These are phyloP conservation scores for Pinus taeda DNA, from an alignment of 75 land plant genomes.

Conservation along the genomic window DNA sequence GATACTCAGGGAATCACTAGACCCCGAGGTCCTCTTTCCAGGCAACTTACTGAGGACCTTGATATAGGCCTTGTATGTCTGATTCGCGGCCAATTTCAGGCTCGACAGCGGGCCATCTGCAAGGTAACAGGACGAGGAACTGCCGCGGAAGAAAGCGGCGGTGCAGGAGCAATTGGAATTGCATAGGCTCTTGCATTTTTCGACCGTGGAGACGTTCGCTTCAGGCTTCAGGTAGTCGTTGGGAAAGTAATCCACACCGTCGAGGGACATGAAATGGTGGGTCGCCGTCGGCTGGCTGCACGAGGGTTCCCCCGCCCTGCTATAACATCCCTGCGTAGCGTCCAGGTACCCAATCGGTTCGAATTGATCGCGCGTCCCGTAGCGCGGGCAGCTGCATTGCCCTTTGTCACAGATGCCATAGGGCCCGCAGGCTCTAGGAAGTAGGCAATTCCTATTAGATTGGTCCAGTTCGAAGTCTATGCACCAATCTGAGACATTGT, in stretches of 20 bases:
- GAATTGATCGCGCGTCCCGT: too few species aligned
- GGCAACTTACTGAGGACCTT: background rate
- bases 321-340: too few species aligned
- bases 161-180: slow-evolving; percentile 3
- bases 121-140: background rate
- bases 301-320: background rate
- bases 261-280: background rate
- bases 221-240: too few species aligned
- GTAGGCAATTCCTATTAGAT: background rate
- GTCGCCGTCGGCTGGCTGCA: background rate
- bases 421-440: slow-evolving; percentile 24
- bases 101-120: background rate
- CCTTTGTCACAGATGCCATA: slow-evolving; percentile 21
- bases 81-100: background rate
- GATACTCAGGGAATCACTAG: background rate
- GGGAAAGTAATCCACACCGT: too few species aligned
- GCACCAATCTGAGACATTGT: background rate
- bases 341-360: too few species aligned
- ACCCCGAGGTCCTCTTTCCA: background rate
- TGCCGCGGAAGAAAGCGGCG: background rate
- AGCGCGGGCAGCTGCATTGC: too few species aligned
- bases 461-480: background rate
- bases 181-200: background rate
- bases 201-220: background rate
- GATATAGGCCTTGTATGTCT: background rate